Evolutionary conservation across 257 asterid species (phyloP).

Genomic region (Penstemon barbatus): DNA sequence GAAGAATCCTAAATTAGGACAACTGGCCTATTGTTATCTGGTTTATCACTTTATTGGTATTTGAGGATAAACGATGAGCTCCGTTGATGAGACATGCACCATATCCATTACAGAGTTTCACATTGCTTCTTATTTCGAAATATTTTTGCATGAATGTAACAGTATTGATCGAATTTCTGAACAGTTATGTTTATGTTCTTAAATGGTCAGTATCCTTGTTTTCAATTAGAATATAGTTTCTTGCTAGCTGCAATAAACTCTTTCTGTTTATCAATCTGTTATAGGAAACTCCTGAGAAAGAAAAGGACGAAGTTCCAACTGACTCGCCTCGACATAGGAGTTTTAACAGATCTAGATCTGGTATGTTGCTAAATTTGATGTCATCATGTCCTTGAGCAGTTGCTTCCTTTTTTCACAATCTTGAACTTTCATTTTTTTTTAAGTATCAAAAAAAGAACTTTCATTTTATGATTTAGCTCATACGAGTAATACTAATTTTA

Average conservation of each 20-base stretch:
- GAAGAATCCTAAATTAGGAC: neutral
- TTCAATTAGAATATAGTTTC: slow-evolving; percentile 2
- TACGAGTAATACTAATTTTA: slow-evolving; percentile 5
- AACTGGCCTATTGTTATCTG: neutral
- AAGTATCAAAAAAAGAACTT: neutral
- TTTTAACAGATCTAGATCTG: slow-evolving; percentile 68
- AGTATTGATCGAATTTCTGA: neutral
- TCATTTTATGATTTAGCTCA: neutral
- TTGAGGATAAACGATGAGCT: neutral
- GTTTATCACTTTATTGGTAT: slow-evolving; percentile 3
- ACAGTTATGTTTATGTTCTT: slow-evolving; percentile 2
- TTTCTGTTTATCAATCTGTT: slow-evolving; percentile 26
- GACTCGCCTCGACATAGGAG: slow-evolving; percentile 45
- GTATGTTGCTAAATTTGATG: slow-evolving; percentile 32
- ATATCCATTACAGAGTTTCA: neutral
- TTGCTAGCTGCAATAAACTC: slow-evolving; percentile 14
- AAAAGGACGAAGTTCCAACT: slow-evolving; percentile 24
- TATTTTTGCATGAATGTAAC: neutral
- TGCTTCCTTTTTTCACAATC: too few relatives aligned
- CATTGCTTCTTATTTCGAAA: slow-evolving; percentile 9
- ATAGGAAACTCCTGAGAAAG: slow-evolving; percentile 39
- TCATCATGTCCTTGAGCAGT: too few relatives aligned
- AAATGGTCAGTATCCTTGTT: neutral
- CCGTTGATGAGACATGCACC: neutral
- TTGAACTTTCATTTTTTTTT: too few relatives aligned